Evolutionary conservation across 441 rosid genomes (phyloP).

Genomic region (Syzygium malaccense): DNA sequence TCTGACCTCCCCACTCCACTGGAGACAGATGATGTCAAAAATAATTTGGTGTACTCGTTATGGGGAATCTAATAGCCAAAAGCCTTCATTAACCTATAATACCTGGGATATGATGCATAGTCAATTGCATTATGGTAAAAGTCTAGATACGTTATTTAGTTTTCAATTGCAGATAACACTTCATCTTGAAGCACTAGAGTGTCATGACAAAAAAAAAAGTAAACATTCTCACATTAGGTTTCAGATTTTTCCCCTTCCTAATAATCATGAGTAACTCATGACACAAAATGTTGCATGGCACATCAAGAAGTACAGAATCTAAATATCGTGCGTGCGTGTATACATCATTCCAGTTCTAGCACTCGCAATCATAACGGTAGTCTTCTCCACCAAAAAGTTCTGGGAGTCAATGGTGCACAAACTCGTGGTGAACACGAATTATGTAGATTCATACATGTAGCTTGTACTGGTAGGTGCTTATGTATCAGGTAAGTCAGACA

Average conservation of each 20-base stretch:
- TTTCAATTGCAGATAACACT: neutral
- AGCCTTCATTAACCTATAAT: neutral
- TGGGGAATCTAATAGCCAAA: neutral
- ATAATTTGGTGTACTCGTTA: neutral
- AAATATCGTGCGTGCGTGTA: neutral
- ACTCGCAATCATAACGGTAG: neutral
- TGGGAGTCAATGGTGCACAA: neutral
- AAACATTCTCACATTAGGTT: neutral
- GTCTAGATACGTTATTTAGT: neutral
- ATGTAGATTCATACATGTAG: neutral
- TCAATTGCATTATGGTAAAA: neutral
- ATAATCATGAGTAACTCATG: neutral
- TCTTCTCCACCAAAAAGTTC: neutral
- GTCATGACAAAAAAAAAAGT: neutral
- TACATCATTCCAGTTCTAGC: neutral
- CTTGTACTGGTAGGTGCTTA: neutral
- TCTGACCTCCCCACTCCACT: neutral
- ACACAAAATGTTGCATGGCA: neutral
- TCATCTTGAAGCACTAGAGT: neutral
- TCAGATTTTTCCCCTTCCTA: neutral
- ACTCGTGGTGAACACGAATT: neutral
- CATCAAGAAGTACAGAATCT: neutral
- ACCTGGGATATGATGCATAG: neutral
- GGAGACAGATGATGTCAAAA: neutral
- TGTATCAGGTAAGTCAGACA: neutral